Percentiles rank a stretch among this genome's conserved stretches.
These are phyloP conservation scores for Trifolium subterraneum DNA, from an alignment of 306 rosid genomes.

Conservation along the genomic window DNA sequence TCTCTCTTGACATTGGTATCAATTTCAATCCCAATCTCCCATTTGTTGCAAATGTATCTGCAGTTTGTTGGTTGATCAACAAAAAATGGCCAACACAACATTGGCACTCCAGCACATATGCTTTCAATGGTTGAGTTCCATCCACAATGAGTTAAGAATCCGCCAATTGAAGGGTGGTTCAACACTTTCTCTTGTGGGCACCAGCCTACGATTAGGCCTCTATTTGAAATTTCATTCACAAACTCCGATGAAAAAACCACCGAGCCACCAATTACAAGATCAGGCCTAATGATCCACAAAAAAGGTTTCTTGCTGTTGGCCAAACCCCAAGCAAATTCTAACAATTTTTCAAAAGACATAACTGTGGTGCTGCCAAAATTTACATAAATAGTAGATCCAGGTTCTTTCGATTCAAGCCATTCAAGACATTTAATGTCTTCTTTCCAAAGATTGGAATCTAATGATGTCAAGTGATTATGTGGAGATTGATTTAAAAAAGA, in stretches of 20 bases:
- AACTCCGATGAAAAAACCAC: background rate
- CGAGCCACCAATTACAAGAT: slow-evolving; percentile 3
- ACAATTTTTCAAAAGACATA: background rate
- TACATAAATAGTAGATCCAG: background rate
- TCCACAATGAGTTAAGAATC: slow-evolving; percentile 1
- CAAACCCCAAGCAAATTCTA: slow-evolving; percentile 10
- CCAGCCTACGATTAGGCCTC: background rate
- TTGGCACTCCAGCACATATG: slow-evolving; percentile 2
- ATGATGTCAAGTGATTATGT: background rate
- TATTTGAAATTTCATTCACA: background rate
- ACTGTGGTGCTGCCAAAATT: background rate
- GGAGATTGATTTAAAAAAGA: slow-evolving; percentile 2
- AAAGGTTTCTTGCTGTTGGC: slow-evolving; percentile 3
- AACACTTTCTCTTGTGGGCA: slow-evolving; percentile 8
- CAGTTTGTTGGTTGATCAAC: slow-evolving; percentile 12
- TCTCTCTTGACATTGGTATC: background rate
- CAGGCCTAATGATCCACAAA: slow-evolving; percentile 8
- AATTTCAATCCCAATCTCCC: slow-evolving; percentile 22
- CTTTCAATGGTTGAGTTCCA: slow-evolving; percentile 6
- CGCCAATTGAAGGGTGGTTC: background rate
- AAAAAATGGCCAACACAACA: slow-evolving; percentile 18
- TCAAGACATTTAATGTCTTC: background rate
- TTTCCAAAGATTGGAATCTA: background rate
- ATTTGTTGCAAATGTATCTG: slow-evolving; percentile 1
- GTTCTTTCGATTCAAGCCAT: slow-evolving; percentile 1